These are phyloP conservation scores for Vaccinium corymbosum DNA, from an alignment of 148 eudicot species.

Conservation along the genomic window DNA sequence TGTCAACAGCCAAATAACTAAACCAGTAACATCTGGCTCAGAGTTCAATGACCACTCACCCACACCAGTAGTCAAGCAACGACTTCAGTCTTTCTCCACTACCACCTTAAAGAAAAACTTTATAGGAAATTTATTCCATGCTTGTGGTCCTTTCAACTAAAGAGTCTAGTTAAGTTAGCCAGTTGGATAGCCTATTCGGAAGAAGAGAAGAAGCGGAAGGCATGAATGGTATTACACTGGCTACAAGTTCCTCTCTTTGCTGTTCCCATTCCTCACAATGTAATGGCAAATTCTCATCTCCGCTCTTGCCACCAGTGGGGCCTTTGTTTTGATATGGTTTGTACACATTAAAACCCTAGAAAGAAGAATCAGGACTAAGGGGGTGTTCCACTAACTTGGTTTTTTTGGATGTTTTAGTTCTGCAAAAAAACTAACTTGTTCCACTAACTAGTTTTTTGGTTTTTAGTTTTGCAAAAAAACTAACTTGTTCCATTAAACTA, in stretches of 20 bases:
- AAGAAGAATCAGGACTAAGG: background rate
- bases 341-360: background rate
- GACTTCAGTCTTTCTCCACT: background rate
- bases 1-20: background rate
- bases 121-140: background rate
- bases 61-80: background rate
- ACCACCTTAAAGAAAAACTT: too few relatives aligned
- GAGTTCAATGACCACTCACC: background rate
- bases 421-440: too few relatives aligned
- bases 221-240: background rate
- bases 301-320: background rate
- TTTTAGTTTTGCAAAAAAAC: too few relatives aligned
- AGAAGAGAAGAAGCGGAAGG: background rate
- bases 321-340: background rate
- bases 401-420: too few relatives aligned
- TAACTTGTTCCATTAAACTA: too few relatives aligned
- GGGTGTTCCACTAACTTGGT: too few relatives aligned
- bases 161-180: background rate
- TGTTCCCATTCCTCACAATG: background rate
- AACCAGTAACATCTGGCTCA: background rate
- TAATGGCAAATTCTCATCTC: background rate
- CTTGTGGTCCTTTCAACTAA: background rate
- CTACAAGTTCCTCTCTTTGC: background rate
- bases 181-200: background rate
- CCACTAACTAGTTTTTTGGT: too few relatives aligned